Percentiles rank a stretch among this genome's conserved stretches.
phyloP scores from a whole-genome alignment of 1,139 yeast species.

The Debaryomycetaceae sp. region DNA sequence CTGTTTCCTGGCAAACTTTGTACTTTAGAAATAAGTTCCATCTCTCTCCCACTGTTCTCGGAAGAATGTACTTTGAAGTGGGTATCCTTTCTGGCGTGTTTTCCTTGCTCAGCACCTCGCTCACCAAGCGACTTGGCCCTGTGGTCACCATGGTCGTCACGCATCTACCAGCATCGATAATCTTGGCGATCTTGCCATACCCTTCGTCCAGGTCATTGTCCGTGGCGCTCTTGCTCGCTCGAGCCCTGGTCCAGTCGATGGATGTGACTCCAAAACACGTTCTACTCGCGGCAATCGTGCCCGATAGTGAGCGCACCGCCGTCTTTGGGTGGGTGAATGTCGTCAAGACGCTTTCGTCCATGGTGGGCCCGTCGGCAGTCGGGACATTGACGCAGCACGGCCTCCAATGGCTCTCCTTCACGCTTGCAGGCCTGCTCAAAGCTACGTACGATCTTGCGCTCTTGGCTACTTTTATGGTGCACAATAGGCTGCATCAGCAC shows the following conservation, averaged over 20 bases:
- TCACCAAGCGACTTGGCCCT: constrained; percentile 34
- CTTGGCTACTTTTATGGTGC: constrained; percentile 21
- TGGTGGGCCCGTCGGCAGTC: constrained; percentile 27
- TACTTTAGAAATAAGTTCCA: constrained; percentile 27
- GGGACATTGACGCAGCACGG: constrained; percentile 21
- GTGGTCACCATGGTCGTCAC: constrained; percentile 34
- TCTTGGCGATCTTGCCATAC: constrained; percentile 26
- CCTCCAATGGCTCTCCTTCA: constrained; percentile 29
- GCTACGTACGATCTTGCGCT: constrained; percentile 30
- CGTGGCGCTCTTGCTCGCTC: constrained; percentile 17
- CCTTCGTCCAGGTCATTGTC: constrained; percentile 21
- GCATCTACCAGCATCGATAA: constrained; percentile 32
- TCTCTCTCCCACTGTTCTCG: constrained; percentile 22
- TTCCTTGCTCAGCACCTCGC: constrained; percentile 30
- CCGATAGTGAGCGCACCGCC: constrained; percentile 25
- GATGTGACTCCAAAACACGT: constrained; percentile 37
- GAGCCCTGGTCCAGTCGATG: constrained; percentile 32
- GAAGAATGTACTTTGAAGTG: constrained; percentile 27
- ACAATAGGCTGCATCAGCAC: constrained; percentile 15
- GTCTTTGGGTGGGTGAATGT: constrained; percentile 33
- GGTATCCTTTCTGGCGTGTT: constrained; percentile 30
- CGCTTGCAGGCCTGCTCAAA: constrained; percentile 29
- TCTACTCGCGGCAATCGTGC: constrained; percentile 27
- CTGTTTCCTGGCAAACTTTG: constrained; percentile 35
- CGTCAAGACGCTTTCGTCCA: constrained; percentile 28